These are phyloP conservation scores for Carex parvula DNA, from an alignment of 176 grass and related monocot species.

Conservation along the genomic window DNA sequence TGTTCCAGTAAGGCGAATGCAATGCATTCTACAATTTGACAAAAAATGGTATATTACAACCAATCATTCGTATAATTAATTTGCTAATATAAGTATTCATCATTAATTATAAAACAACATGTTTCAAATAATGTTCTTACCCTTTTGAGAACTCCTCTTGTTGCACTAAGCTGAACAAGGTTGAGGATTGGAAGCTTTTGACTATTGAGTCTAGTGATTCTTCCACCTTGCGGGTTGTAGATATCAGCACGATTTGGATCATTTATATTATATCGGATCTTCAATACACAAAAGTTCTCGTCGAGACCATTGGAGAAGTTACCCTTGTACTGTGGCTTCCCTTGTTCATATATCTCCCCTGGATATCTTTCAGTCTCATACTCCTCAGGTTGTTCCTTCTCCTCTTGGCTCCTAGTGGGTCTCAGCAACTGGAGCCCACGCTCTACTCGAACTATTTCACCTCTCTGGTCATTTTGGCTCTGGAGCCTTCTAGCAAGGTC, in stretches of 20 bases:
- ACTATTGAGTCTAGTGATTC: conserved; percentile 37
- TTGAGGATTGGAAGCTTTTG: conserved; percentile 38
- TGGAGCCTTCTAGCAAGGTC: conserved; percentile 32
- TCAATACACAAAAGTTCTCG: conserved; percentile 31
- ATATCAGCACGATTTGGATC: conserved; percentile 29
- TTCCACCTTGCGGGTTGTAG: conserved; percentile 30
- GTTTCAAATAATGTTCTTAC: conserved; percentile 5
- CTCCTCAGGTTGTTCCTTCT: background rate
- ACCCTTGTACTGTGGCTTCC: no score
- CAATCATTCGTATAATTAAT: background rate
- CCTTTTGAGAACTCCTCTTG: conserved; percentile 29
- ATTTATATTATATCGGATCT: conserved; percentile 32
- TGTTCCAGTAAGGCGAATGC: conserved; percentile 37
- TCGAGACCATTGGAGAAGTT: conserved; percentile 21
- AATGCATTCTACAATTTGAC: conserved; percentile 23
- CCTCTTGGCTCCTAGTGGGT: background rate
- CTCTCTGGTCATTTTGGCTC: conserved; percentile 29
- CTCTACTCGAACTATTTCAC: conserved; percentile 32
- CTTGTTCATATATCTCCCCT: background rate
- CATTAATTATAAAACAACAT: background rate
- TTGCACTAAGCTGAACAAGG: conserved; percentile 36
- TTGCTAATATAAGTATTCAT: background rate
- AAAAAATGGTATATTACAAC: background rate
- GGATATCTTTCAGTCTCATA: background rate
- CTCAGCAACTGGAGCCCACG: conserved; percentile 20